Percentiles rank a stretch among this genome's conserved stretches.
Evolutionary conservation across 2,329 filamentous ascomycete species (phyloP).

Genomic region (Diaporthe citriasiana): DNA sequence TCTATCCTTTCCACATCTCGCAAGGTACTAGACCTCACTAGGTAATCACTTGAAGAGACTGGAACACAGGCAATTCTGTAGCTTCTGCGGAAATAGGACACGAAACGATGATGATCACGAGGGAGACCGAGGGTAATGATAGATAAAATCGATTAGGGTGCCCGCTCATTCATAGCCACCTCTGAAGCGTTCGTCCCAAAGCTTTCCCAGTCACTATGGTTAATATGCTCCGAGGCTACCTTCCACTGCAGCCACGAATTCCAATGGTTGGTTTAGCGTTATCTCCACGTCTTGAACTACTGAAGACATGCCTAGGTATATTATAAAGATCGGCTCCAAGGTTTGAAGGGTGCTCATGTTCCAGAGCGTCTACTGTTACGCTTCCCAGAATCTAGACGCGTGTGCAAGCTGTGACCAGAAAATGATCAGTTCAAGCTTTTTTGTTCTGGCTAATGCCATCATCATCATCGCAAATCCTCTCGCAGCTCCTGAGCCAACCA

Average conservation of each 20-base stretch:
- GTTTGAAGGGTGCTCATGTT: not conserved
- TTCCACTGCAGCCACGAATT: not conserved
- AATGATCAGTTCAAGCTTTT: not conserved
- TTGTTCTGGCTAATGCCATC: not conserved
- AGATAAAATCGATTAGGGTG: not conserved
- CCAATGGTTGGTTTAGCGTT: not conserved
- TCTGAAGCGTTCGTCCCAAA: too few relatives aligned
- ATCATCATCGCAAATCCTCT: not conserved
- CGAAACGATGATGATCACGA: too few relatives aligned
- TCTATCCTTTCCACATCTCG: too few relatives aligned
- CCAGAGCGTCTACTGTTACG: too few relatives aligned
- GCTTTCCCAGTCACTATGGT: not conserved
- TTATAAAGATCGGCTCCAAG: not conserved
- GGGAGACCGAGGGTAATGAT: not conserved
- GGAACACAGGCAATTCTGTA: not conserved
- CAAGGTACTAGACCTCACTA: not conserved
- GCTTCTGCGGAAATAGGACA: too few relatives aligned
- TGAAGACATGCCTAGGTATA: too few relatives aligned
- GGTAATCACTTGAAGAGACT: not conserved
- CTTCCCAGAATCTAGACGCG: not conserved
- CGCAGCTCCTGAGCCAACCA: not conserved
- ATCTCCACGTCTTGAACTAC: too few relatives aligned
- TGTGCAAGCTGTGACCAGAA: not conserved
- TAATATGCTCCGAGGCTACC: slow-evolving; percentile 6
- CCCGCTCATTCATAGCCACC: too few relatives aligned